Percentiles rank a stretch among this genome's conserved stretches.
Conservation (phyloP, 192 early-diverging fungal genomes). For the Backusella tarrabulga region DNA sequence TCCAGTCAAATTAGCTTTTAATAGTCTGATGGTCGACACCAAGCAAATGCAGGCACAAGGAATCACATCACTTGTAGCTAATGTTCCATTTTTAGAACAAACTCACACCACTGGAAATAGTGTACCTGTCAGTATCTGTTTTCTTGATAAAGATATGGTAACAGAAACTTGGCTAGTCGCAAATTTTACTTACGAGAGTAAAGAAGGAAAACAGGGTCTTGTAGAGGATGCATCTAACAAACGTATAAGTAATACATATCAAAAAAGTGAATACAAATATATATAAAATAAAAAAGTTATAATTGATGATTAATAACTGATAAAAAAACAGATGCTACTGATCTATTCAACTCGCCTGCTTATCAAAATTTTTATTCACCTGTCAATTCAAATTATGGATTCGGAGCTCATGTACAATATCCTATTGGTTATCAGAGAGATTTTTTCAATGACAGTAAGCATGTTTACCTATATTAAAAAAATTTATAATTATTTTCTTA, state of each 20-base stretch:
- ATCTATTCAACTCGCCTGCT: neutral
- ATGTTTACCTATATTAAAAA: too few relatives aligned
- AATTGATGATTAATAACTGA: neutral
- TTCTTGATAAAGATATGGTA: slow-evolving; percentile 40
- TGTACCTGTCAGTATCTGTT: slow-evolving; percentile 42
- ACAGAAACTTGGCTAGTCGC: slow-evolving; percentile 43
- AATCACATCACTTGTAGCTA: slow-evolving; percentile 38
- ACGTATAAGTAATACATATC: neutral
- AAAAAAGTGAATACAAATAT: neutral
- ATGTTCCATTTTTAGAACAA: slow-evolving; percentile 39
- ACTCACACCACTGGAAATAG: slow-evolving; percentile 33
- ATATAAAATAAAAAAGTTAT: neutral
- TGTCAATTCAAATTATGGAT: neutral
- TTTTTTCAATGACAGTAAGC: neutral
- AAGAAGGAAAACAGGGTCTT: neutral
- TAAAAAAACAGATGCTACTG: neutral
- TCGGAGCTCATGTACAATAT: neutral
- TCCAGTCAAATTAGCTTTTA: slow-evolving; percentile 38
- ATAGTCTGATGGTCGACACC: slow-evolving; percentile 44
- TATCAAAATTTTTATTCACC: neutral
- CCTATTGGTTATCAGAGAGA: neutral
- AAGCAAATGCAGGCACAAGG: slow-evolving; percentile 43
- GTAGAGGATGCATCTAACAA: neutral
- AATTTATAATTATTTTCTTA: too few relatives aligned
- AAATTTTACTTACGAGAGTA: slow-evolving; percentile 19